Conservation (phyloP, 2,329 filamentous ascomycete species). For the Pezicula neosporulosa region DNA sequence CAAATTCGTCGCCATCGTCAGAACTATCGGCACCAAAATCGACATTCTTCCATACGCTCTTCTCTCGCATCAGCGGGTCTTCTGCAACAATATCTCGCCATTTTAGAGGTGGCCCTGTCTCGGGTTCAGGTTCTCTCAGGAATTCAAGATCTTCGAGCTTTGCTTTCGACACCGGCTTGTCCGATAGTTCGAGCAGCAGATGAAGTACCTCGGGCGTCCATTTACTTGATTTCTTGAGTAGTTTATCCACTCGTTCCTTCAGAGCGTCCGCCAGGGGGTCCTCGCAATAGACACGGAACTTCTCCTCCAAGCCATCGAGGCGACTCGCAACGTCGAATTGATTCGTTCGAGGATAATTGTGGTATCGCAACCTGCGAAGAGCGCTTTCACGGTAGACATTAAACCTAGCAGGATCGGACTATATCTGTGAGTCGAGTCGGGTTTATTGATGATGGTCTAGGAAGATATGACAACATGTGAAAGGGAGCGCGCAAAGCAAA, state of each 20-base stretch:
- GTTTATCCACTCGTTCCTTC: constrained; percentile 51
- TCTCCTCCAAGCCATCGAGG: constrained; percentile 75
- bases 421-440: not conserved
- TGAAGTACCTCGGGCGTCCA: constrained; percentile 79
- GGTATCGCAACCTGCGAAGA: constrained; percentile 48
- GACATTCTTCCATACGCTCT: constrained; percentile 67
- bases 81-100: constrained; percentile 80
- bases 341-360: constrained; percentile 64
- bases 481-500: no score
- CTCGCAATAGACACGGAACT: constrained; percentile 75
- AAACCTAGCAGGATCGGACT: constrained; percentile 34
- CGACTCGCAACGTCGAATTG: constrained; percentile 68
- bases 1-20: constrained; percentile 41
- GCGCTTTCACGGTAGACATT: constrained; percentile 44
- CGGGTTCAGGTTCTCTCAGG: constrained; percentile 42
- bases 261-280: constrained; percentile 76
- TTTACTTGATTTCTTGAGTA: constrained; percentile 51
- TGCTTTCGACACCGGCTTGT: constrained; percentile 71
- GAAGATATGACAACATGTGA: not conserved
- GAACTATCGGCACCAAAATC: constrained; percentile 65
- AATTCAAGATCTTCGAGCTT: constrained; percentile 59
- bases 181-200: constrained; percentile 75
- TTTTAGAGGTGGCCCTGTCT: constrained; percentile 49
- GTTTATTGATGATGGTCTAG: not conserved
- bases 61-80: constrained; percentile 67